Evolutionary conservation across 2,329 filamentous ascomycete genomes (phyloP), one percentile per base, ranked within the genome.

Genomic region (Neopestalotiopsis clavispora): DNA sequence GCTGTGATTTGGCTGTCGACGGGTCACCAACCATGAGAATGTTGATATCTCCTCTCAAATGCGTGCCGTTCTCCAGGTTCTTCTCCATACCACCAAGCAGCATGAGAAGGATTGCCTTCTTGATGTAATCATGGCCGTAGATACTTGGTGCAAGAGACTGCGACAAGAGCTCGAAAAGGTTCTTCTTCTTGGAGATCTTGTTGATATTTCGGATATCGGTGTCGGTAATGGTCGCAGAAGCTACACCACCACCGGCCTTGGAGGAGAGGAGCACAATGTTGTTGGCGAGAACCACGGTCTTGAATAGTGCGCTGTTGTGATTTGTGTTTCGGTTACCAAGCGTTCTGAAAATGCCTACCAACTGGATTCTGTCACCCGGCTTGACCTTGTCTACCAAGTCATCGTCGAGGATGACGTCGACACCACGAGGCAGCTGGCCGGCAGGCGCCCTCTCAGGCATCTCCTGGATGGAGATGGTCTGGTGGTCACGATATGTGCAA

Each of bases 1-100:
- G 88, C 79, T 99, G 96, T n/a, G 96, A 99, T 80, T 99, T 99
- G 70, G 96, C 96, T 0, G 96, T 99, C 0, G 96, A 99, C 3
- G 96, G 96, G 80, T 99, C 96, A 83, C 96, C 96, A 58, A 99
- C 95, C 96, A 99, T 98, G 65, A 99, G 87, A 73, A 99, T 97
- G 80, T 99, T 99, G 83, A 99, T 98, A 77, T 99, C 96, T 84
- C 96, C 96, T 87, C 96, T 92, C 79, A 99, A 83, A 88, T 99
- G 96, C 1, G 96, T 98, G 69, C 96, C 96, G 75, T 99, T 99
- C 72, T 98, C 96, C 68, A 99, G 82, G 76, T 99, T 99, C 86
- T 99, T 99, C 85, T 99, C 96, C 87, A 97, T 94, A 69, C 96
- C 96, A 76, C 96, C 93, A 14, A 99, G 85, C 34, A 99, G 87